Percentiles rank a stretch among this genome's conserved stretches.
These are phyloP conservation scores for Rauvolfia tetraphylla DNA, from an alignment of 257 asterid genomes.

Conservation along the genomic window DNA sequence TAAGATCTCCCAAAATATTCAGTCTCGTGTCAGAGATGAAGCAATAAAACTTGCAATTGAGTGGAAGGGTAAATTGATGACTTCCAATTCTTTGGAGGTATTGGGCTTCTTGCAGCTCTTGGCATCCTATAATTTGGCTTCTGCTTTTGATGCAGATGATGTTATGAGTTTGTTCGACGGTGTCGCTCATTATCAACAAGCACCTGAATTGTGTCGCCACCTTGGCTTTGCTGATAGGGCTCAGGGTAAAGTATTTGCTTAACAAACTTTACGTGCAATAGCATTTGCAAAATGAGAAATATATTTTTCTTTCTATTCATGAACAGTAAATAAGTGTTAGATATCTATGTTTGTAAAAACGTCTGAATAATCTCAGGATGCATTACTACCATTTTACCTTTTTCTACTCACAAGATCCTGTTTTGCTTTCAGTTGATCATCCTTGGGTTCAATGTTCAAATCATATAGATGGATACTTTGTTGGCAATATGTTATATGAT, in stretches of 20 bases:
- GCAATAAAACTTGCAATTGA: slow-evolving; percentile 39
- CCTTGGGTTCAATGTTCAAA: neutral
- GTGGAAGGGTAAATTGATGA: slow-evolving; percentile 34
- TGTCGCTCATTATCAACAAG: slow-evolving; percentile 29
- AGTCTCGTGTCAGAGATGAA: slow-evolving; percentile 26
- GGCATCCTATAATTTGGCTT: slow-evolving; percentile 41
- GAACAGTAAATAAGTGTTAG: neutral
- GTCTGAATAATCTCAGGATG: neutral
- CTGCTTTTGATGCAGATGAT: slow-evolving; percentile 35
- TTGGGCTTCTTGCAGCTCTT: slow-evolving; percentile 45
- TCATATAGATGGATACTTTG: neutral
- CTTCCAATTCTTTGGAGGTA: slow-evolving; percentile 28
- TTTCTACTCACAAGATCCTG: neutral
- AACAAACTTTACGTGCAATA: neutral
- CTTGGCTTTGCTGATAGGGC: neutral
- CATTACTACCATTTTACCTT: neutral
- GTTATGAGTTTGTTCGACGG: slow-evolving; percentile 25
- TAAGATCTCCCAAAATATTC: slow-evolving; percentile 34
- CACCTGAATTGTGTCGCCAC: slow-evolving; percentile 31
- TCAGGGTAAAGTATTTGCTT: neutral
- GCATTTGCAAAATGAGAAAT: neutral
- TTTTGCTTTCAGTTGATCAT: neutral
- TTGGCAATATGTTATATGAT: neutral
- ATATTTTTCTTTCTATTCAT: neutral
- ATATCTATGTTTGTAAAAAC: neutral